These are phyloP conservation scores for Phytophthora lateralis DNA, from an alignment of 352 stramenopile species.

Conservation along the genomic window DNA sequence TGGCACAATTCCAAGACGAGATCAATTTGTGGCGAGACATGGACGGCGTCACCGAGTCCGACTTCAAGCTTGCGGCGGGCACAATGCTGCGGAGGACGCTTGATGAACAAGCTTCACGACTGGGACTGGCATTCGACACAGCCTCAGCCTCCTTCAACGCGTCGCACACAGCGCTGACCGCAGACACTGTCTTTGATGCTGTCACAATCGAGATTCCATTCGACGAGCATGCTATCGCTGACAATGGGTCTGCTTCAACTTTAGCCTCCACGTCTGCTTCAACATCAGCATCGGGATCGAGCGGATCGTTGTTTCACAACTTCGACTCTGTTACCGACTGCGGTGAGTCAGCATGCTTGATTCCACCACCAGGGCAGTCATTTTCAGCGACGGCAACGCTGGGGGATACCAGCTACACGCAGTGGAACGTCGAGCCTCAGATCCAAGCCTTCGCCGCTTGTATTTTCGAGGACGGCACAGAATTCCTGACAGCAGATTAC, in stretches of 20 bases:
- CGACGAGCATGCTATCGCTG: constrained; percentile 19
- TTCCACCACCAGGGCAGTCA: constrained; percentile 26
- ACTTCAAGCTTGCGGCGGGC: constrained; percentile 22
- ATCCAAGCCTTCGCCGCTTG: constrained; percentile 48
- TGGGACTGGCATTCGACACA: constrained; percentile 23
- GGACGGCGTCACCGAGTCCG: background rate
- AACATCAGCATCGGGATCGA: constrained; percentile 11
- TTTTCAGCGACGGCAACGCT: constrained; percentile 16
- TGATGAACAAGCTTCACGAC: constrained; percentile 25
- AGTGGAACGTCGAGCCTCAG: constrained; percentile 36
- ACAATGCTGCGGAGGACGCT: constrained; percentile 25
- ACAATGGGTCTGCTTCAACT: constrained; percentile 12
- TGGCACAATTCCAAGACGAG: constrained; percentile 27
- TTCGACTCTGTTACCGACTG: constrained; percentile 31
- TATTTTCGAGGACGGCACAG: constrained; percentile 30
- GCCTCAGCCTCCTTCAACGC: constrained; percentile 33
- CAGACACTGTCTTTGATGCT: constrained; percentile 41
- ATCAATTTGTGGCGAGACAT: constrained; percentile 15
- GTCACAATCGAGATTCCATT: constrained; percentile 52
- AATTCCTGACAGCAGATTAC: constrained; percentile 38
- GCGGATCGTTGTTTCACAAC: constrained; percentile 9
- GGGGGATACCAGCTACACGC: constrained; percentile 20
- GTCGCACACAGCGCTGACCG: constrained; percentile 33
- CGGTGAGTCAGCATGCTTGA: constrained; percentile 38
- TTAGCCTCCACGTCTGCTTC: constrained; percentile 1